phyloP scores from a whole-genome alignment of 768 basidiomycete species.

The Tylopilus felleus region DNA sequence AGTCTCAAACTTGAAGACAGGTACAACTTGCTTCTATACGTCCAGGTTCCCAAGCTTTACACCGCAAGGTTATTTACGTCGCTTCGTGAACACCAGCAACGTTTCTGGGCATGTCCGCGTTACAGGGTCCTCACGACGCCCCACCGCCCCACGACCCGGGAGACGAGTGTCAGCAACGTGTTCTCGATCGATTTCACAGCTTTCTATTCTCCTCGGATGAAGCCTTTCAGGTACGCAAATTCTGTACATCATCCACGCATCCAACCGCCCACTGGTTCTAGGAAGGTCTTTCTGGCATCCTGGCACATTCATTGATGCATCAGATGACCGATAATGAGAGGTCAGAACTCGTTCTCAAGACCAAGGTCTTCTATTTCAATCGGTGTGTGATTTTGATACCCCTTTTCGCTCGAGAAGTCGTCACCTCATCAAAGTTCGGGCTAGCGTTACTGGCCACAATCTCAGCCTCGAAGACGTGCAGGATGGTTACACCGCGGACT shows the following conservation, averaged over 20 bases:
- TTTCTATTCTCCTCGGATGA: slow-evolving; percentile 59
- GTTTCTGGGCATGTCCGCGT: slow-evolving; percentile 14
- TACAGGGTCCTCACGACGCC: slow-evolving; percentile 11
- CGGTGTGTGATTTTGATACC: slow-evolving; percentile 33
- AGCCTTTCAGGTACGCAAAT: slow-evolving; percentile 51
- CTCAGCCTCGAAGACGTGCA: slow-evolving; percentile 30
- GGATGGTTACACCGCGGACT: slow-evolving; percentile 10
- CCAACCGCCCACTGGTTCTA: slow-evolving; percentile 26
- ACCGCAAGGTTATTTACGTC: slow-evolving; percentile 16
- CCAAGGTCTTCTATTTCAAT: slow-evolving; percentile 74
- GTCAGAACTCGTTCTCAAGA: slow-evolving; percentile 49
- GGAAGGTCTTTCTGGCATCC: slow-evolving; percentile 64
- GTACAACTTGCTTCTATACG: background rate
- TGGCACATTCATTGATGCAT: slow-evolving; percentile 40
- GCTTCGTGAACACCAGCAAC: background rate
- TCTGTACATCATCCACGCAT: background rate
- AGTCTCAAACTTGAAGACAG: too few species aligned
- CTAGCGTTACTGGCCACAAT: slow-evolving; percentile 30
- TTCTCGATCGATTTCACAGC: slow-evolving; percentile 32
- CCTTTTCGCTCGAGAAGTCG: slow-evolving; percentile 24
- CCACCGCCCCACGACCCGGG: slow-evolving; percentile 11
- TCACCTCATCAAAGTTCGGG: slow-evolving; percentile 22
- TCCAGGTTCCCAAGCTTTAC: background rate
- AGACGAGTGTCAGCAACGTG: slow-evolving; percentile 19
- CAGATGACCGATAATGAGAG: slow-evolving; percentile 36